Conservation (phyloP, 306 rosid species). For the Carpinus fangiana region DNA sequence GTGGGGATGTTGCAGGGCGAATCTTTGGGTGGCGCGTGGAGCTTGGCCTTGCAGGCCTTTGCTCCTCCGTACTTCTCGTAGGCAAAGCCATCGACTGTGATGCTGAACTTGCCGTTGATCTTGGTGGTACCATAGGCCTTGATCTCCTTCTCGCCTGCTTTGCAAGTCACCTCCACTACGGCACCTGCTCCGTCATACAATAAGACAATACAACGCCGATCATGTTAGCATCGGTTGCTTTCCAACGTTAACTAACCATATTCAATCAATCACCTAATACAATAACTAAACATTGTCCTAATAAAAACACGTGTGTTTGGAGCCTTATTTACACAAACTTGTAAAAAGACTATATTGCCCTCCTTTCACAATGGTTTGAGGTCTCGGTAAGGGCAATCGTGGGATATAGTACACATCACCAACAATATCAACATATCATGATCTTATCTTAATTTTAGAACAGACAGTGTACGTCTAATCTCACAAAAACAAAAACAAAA, state of each 20-base stretch:
- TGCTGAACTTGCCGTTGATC: conserved; percentile 74
- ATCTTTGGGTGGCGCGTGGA: conserved; percentile 73
- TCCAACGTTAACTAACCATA: neutral
- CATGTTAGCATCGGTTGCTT: neutral
- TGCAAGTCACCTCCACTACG: conserved; percentile 75
- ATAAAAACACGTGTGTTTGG: neutral
- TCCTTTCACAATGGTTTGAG: neutral
- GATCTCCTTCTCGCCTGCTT: conserved; percentile 58
- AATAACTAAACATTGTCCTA: neutral
- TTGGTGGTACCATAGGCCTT: conserved; percentile 77
- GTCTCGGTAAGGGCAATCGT: neutral
- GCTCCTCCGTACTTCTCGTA: conserved; percentile 70
- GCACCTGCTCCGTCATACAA: conserved; percentile 46
- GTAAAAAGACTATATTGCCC: neutral
- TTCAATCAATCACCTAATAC: neutral
- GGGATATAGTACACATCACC: neutral
- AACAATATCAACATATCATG: too few relatives aligned
- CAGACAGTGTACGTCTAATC: neutral
- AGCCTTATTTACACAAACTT: neutral
- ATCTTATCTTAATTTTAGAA: too few relatives aligned
- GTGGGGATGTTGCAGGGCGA: conserved; percentile 80
- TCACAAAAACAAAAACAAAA: too few relatives aligned
- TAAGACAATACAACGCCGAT: neutral
- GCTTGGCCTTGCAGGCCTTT: conserved; percentile 74
- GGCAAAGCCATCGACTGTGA: conserved; percentile 53